Evolutionary conservation across 2,329 filamentous ascomycete genomes (phyloP), one percentile per base, ranked within the genome.

Genomic region (Apiospora kogelbergensis): DNA sequence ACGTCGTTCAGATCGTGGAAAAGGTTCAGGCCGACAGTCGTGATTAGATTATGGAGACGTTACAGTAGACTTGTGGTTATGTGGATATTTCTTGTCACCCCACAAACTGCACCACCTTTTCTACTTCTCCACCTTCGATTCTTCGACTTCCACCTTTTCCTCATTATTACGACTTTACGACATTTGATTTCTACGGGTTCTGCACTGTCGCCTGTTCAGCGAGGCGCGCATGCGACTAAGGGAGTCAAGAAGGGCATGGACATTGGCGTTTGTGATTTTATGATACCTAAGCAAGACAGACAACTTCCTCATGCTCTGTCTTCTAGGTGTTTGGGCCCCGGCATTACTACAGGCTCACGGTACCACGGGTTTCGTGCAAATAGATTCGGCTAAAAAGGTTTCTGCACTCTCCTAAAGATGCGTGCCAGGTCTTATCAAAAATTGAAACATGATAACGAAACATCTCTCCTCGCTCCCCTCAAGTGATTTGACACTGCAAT

Each of bases 1-100:
- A 90, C 77, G 88, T 98, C 42, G 87, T 94, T 63, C 85, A 92
- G 76, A 85, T 95, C 69, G 94, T 98, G 69, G 88, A 92, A 83
- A 93, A 91, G 80, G 95, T 98, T 40, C 94, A 98, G 83, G 86
- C 83, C n/a, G 87, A 89, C 73, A 81, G 81, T 71, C 76, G 84
- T 69, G 83, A 85, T 69, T 85, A 81, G 84, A 76, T 77, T 64
- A 37, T 53, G 30, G 63, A 64, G 41, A 37, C 24, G 22, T 44
- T 67, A 24, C 60, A 67, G 67, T 42, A 30, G 63, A 33, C 22
- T 24, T 45, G 15, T n/a, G 30, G 63, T 42, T 33, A 17, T 17
- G 17, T 65, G 41, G 24, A 42, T 33, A 45, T 45, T n/a, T 30
- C 3, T 11, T 60, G n/a, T 60, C 17, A 57, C 30, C 53, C 53